Percentiles rank a stretch among this genome's conserved stretches.
Evolutionary conservation across 768 basidiomycete genomes (phyloP).

Genomic region (Podaxis sp.): DNA sequence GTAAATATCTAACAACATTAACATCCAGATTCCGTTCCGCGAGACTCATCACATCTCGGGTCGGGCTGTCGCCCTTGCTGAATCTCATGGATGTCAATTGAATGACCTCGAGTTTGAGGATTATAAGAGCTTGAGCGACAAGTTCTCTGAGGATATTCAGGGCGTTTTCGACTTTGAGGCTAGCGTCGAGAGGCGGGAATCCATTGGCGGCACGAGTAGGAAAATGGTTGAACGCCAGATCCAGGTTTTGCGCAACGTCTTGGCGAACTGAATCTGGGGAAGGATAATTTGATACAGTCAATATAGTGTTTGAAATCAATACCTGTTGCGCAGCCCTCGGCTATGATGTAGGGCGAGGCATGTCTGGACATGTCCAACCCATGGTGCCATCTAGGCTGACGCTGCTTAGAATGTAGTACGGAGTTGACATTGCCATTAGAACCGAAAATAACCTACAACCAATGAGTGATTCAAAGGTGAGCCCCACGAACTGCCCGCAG

Average conservation of each 20-base stretch:
- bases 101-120: constrained; percentile 78
- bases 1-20: not conserved
- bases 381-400: not conserved
- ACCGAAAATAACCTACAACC: not conserved
- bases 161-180: constrained; percentile 93
- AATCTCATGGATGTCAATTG: constrained; percentile 74
- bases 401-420: not conserved
- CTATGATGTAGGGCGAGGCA: not conserved
- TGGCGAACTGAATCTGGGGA: constrained; percentile 29
- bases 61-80: constrained; percentile 91
- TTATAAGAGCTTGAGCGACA: constrained; percentile 67
- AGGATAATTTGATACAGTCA: not conserved
- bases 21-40: constrained; percentile 85
- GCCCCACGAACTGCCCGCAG: not conserved
- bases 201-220: constrained; percentile 88
- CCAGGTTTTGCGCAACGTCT: constrained; percentile 57
- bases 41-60: constrained; percentile 99
- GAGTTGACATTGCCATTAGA: not conserved
- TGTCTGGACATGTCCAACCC: not conserved
- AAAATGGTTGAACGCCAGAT: constrained; percentile 87
- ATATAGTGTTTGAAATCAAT: not conserved
- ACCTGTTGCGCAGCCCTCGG: not conserved
- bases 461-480: not conserved
- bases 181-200: constrained; percentile 86
- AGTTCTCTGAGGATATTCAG: constrained; percentile 80